phyloP scores from a whole-genome alignment of 1,284 basidiomycete genomes.

The Boletus mariae region DNA sequence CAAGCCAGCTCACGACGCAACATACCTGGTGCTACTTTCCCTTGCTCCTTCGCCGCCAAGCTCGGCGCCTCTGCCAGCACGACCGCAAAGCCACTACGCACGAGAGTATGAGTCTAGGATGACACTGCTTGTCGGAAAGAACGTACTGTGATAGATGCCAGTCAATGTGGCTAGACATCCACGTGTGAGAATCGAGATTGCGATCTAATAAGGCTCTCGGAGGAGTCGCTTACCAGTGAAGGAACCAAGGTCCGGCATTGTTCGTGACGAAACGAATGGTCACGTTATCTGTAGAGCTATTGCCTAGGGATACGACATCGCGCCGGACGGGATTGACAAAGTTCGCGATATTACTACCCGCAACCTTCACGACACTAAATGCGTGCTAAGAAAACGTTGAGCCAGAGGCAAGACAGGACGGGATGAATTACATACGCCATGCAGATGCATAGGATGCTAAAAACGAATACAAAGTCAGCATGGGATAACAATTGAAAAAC shows the following conservation, averaged over 20 bases:
- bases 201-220: neutral
- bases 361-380: constrained; percentile 25
- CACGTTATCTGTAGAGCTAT: constrained; percentile 30
- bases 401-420: neutral
- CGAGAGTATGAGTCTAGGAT: neutral
- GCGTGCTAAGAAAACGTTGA: constrained; percentile 15
- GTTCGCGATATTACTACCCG: constrained; percentile 19
- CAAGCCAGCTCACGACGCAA: neutral
- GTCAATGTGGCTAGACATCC: constrained; percentile 34
- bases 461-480: constrained; percentile 3
- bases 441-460: constrained; percentile 35
- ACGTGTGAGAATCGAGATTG: constrained; percentile 16
- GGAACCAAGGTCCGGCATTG: constrained; percentile 48
- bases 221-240: constrained; percentile 39
- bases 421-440: constrained; percentile 28
- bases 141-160: constrained; percentile 37
- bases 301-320: constrained; percentile 26
- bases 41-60: constrained; percentile 1
- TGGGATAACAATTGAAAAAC: neutral
- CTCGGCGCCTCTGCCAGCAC: constrained; percentile 32
- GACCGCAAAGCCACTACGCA: constrained; percentile 31
- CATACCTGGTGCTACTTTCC: neutral
- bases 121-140: neutral
- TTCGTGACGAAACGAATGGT: constrained; percentile 46
- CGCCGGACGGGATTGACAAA: constrained; percentile 29